Conservation (phyloP, 2,329 filamentous ascomycete genomes). For the Ascochyta pisi region DNA sequence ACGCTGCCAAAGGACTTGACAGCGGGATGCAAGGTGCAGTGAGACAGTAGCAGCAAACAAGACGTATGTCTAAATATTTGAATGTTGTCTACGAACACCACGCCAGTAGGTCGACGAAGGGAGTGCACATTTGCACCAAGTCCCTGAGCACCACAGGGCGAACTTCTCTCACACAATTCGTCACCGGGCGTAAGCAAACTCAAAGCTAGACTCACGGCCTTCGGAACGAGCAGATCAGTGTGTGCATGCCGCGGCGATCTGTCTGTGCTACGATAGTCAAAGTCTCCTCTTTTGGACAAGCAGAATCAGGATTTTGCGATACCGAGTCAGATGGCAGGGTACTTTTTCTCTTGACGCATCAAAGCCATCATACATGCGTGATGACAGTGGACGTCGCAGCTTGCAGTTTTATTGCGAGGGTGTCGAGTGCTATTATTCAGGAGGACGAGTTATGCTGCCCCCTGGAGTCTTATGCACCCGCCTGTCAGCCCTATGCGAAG, state of each 20-base stretch:
- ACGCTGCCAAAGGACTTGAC: conserved; percentile 6
- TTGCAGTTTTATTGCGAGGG: conserved; percentile 13
- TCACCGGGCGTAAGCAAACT: conserved; percentile 13
- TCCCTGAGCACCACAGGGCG: conserved; percentile 1
- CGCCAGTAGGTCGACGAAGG: conserved; percentile 2
- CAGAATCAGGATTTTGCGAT: conserved; percentile 5
- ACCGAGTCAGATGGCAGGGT: conserved; percentile 5
- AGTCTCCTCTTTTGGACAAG: conserved; percentile 9
- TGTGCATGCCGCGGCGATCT: conserved; percentile 19
- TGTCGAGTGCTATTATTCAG: conserved; percentile 14
- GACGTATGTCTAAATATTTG: background rate
- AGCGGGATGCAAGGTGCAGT: conserved; percentile 15
- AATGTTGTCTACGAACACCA: conserved; percentile 4
- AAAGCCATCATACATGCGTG: conserved; percentile 10
- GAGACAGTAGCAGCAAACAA: conserved; percentile 11
- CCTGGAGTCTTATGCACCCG: conserved; percentile 12
- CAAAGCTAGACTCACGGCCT: conserved; percentile 23
- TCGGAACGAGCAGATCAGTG: conserved; percentile 27
- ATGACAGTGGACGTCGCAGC: conserved; percentile 5
- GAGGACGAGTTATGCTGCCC: conserved; percentile 16
- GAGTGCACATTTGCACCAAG: conserved; percentile 1
- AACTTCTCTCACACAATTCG: background rate
- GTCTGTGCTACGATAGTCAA: conserved; percentile 12
- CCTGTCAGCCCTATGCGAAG: conserved; percentile 19
- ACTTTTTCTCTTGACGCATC: conserved; percentile 12